These are phyloP conservation scores for Marchantia paleacea DNA, from an alignment of 225 moss, liverwort and hornwort genomes.

Conservation along the genomic window DNA sequence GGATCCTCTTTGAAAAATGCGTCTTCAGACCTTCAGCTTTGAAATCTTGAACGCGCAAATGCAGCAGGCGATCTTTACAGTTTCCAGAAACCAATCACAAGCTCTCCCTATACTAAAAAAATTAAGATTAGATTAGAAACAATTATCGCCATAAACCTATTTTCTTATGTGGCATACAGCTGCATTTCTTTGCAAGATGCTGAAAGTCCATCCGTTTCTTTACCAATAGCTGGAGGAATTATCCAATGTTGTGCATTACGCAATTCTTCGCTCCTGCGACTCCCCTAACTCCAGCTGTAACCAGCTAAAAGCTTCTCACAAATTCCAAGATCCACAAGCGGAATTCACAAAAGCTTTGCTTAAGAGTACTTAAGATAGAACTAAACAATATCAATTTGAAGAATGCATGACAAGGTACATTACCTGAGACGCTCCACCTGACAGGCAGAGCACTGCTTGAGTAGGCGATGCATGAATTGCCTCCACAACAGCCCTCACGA, in stretches of 20 bases:
- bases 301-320: not conserved
- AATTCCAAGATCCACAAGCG: too few species aligned
- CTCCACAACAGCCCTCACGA: slow-evolving; percentile 71
- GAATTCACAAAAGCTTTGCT: too few species aligned
- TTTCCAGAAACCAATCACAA: not conserved
- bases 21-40: not conserved
- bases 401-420: not conserved
- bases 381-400: not conserved
- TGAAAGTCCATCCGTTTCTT: too few species aligned
- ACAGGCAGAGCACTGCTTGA: slow-evolving; percentile 73
- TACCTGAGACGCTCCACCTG: slow-evolving; percentile 98
- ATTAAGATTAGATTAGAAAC: too few species aligned
- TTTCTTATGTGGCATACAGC: too few species aligned
- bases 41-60: not conserved
- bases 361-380: too few species aligned
- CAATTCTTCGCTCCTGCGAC: too few species aligned
- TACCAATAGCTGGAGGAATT: too few species aligned
- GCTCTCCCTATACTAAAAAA: too few species aligned
- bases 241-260: too few species aligned
- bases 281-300: not conserved
- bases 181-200: too few species aligned
- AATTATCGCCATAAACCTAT: too few species aligned
- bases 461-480: slow-evolving; percentile 87
- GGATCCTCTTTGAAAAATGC: not conserved
- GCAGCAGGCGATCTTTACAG: not conserved